phyloP scores from a whole-genome alignment of 164 flowering plant genomes.

The Sextonia rubra region DNA sequence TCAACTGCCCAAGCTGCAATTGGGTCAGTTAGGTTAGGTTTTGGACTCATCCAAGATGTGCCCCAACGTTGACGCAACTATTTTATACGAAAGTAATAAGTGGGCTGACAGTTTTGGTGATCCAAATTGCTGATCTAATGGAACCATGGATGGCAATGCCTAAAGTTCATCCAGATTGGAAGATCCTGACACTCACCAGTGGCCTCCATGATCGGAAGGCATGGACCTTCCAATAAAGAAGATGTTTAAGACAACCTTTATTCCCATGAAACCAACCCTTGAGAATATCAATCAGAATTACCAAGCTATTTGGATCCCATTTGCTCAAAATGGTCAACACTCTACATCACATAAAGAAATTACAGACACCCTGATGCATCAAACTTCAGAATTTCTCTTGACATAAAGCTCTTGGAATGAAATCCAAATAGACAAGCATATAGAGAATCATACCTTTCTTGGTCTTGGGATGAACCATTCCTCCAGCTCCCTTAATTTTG shows the following conservation, averaged over 20 bases:
- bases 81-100: background rate
- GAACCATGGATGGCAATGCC: background rate
- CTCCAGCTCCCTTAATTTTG: constrained; percentile 71
- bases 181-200: background rate
- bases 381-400: background rate
- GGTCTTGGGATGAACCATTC: constrained; percentile 57
- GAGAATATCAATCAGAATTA: no score
- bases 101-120: background rate
- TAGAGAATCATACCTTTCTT: constrained; percentile 52
- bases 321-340: background rate
- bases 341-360: background rate
- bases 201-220: no score
- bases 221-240: no score
- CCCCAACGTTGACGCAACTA: no score
- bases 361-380: background rate
- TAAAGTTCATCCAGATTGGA: background rate
- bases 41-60: no score
- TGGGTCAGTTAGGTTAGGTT: no score
- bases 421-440: no score
- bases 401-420: no score
- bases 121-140: background rate
- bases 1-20: no score
- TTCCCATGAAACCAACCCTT: no score
- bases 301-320: background rate
- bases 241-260: no score